Conservation (phyloP, 2,329 filamentous ascomycete species). For the Chrysoporthe deuterocubensis region DNA sequence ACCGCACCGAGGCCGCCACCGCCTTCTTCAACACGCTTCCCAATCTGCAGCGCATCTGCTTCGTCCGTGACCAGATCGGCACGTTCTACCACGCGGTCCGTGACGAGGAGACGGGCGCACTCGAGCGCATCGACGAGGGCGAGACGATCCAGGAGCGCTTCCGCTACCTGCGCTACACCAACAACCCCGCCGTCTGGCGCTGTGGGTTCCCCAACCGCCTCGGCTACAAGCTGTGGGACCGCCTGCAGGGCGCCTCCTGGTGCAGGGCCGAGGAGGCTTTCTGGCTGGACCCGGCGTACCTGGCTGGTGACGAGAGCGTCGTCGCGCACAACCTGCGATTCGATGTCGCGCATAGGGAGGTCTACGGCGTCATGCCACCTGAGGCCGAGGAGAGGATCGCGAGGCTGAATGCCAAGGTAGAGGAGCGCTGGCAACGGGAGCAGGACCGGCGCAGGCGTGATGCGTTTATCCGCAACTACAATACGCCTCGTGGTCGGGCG, state of each 20-base stretch:
- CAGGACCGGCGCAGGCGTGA: not conserved
- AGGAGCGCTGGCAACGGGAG: not conserved
- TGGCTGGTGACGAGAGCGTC: slow-evolving; percentile 9
- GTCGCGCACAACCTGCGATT: slow-evolving; percentile 5
- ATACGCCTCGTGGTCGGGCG: not conserved
- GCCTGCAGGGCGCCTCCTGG: not conserved
- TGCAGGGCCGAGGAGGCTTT: slow-evolving; percentile 5
- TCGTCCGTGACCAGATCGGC: slow-evolving; percentile 26
- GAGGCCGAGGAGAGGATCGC: slow-evolving; percentile 1
- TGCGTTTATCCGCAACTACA: not conserved
- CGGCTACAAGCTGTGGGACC: slow-evolving; percentile 14
- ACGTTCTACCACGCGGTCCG: slow-evolving; percentile 14
- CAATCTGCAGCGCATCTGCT: slow-evolving; percentile 23
- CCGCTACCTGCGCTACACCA: slow-evolving; percentile 12
- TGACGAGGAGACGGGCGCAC: not conserved
- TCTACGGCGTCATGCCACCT: not conserved
- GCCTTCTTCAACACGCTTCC: slow-evolving; percentile 20
- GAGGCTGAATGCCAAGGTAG: not conserved
- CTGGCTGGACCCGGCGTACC: slow-evolving; percentile 16
- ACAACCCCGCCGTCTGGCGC: slow-evolving; percentile 14
- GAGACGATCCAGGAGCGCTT: slow-evolving; percentile 12
- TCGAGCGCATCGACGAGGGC: slow-evolving; percentile 13
- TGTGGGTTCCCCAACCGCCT: slow-evolving; percentile 26
- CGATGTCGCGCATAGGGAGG: not conserved
- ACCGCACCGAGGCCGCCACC: slow-evolving; percentile 16